phyloP scores from a whole-genome alignment of 1,139 yeast genomes.

The Hanseniaspora sp. region DNA sequence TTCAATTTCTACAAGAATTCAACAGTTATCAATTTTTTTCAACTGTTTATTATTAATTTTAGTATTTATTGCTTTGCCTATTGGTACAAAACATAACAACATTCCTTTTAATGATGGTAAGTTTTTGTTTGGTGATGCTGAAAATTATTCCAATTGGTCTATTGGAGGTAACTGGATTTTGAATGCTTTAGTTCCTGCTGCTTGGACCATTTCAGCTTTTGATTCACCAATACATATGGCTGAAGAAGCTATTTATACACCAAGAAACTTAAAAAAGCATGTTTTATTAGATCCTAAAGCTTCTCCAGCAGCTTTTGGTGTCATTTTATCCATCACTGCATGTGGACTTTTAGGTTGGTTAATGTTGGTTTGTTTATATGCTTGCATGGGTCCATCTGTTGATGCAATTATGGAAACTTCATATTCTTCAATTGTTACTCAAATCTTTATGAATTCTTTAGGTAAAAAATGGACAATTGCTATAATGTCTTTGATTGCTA shows the following conservation, averaged over 20 bases:
- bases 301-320: conserved; percentile 53
- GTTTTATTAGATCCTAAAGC: conserved; percentile 38
- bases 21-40: conserved; percentile 44
- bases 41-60: conserved; percentile 43
- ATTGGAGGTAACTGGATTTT: conserved; percentile 46
- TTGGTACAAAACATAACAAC: conserved; percentile 34
- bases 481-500: conserved; percentile 48
- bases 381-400: conserved; percentile 46
- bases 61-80: conserved; percentile 53
- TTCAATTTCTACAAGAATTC: conserved; percentile 41
- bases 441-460: conserved; percentile 50
- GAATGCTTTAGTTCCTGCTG: conserved; percentile 40
- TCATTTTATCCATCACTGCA: conserved; percentile 41
- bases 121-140: conserved; percentile 44
- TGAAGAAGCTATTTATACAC: conserved; percentile 48
- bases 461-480: conserved; percentile 64
- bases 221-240: conserved; percentile 63
- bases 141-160: conserved; percentile 46
- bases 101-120: conserved; percentile 32
- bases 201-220: conserved; percentile 57
- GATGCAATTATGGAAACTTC: conserved; percentile 34
- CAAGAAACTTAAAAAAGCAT: conserved; percentile 12
- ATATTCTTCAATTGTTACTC: conserved; percentile 53
- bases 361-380: conserved; percentile 43
- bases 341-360: conserved; percentile 55